Evolutionary conservation across 306 rosid genomes (phyloP).

Genomic region (Casuarina glauca): DNA sequence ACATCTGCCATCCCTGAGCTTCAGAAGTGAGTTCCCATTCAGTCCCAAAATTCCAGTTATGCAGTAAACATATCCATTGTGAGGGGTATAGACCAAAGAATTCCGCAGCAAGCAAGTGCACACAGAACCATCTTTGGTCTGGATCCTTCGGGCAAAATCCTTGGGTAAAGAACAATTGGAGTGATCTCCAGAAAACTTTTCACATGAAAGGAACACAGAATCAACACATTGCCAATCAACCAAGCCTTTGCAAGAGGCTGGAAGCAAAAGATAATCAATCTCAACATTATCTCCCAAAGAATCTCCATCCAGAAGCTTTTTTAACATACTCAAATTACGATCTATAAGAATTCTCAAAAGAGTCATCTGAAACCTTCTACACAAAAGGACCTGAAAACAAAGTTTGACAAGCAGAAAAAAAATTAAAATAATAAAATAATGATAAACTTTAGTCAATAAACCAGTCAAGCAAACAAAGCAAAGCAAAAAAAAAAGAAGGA

Average conservation of each 20-base stretch:
- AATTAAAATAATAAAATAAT: not conserved
- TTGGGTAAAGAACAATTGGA: conserved; percentile 11
- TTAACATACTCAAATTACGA: conserved; percentile 33
- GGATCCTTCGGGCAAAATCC: conserved; percentile 17
- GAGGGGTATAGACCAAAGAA: conserved; percentile 74
- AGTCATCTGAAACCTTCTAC: conserved; percentile 63
- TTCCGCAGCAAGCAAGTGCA: conserved; percentile 57
- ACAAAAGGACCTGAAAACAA: conserved; percentile 54
- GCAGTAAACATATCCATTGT: conserved; percentile 52
- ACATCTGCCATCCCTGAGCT: conserved; percentile 36
- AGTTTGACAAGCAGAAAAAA: conserved; percentile 6
- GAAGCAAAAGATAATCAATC: conserved; percentile 80
- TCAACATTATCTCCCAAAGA: conserved; percentile 38
- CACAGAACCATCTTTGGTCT: conserved; percentile 45
- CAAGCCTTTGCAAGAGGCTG: conserved; percentile 27
- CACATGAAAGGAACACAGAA: conserved; percentile 41
- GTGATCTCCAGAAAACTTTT: conserved; percentile 25
- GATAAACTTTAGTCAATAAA: not conserved
- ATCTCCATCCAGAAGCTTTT: conserved; percentile 22
- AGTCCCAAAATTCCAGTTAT: conserved; percentile 43
- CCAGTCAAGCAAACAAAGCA: not conserved
- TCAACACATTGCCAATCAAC: conserved; percentile 62
- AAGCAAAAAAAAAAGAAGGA: conserved; percentile 16
- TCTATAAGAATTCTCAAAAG: conserved; percentile 50
- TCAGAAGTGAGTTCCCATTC: conserved; percentile 57